Percentiles rank a stretch among this genome's conserved stretches.
phyloP scores from a whole-genome alignment of 2,329 filamentous ascomycete genomes.

The Pseudogymnoascus sp. region DNA sequence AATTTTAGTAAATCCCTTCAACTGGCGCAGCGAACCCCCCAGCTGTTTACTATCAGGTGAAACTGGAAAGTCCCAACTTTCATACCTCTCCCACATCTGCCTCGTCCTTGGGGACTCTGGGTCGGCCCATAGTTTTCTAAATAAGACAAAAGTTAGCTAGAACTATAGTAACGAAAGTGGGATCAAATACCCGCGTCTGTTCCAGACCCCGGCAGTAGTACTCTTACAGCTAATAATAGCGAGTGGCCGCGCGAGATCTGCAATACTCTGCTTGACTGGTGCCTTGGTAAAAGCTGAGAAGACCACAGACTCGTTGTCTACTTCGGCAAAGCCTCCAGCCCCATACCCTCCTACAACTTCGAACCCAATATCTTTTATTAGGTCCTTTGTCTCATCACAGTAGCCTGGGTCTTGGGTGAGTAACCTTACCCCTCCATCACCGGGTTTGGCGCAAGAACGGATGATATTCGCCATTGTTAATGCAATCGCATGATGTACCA shows the following conservation, averaged over 20 bases:
- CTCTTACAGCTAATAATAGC: slow-evolving; percentile 4
- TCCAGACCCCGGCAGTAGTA: slow-evolving; percentile 1
- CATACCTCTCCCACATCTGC: slow-evolving; percentile 22
- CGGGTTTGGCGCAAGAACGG: slow-evolving; percentile 10
- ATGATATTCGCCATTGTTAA: slow-evolving; percentile 21
- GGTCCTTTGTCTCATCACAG: slow-evolving; percentile 14
- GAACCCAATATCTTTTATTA: slow-evolving; percentile 21
- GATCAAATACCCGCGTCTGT: slow-evolving; percentile 5
- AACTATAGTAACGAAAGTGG: slow-evolving; percentile 6
- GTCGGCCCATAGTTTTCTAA: slow-evolving; percentile 17
- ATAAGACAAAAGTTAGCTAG: slow-evolving; percentile 13
- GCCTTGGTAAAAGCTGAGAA: slow-evolving; percentile 29
- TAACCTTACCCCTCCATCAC: slow-evolving; percentile 12
- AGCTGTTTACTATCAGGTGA: slow-evolving; percentile 11
- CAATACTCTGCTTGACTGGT: slow-evolving; percentile 33
- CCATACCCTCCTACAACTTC: slow-evolving; percentile 23
- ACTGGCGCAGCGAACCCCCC: slow-evolving; percentile 7
- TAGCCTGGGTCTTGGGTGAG: slow-evolving; percentile 26
- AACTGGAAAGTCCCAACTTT: slow-evolving; percentile 12
- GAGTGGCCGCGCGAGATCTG: slow-evolving; percentile 32
- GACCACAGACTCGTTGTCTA: slow-evolving; percentile 33
- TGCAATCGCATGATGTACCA: slow-evolving; percentile 22
- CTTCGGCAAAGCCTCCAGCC: slow-evolving; percentile 30
- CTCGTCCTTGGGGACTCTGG: slow-evolving; percentile 21
- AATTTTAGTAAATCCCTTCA: not conserved